A percentile compares a stretch with the other conserved stretches of the same genome.
Evolutionary conservation across 768 basidiomycete species (phyloP).

Genomic region (Tremella mesenterica): DNA sequence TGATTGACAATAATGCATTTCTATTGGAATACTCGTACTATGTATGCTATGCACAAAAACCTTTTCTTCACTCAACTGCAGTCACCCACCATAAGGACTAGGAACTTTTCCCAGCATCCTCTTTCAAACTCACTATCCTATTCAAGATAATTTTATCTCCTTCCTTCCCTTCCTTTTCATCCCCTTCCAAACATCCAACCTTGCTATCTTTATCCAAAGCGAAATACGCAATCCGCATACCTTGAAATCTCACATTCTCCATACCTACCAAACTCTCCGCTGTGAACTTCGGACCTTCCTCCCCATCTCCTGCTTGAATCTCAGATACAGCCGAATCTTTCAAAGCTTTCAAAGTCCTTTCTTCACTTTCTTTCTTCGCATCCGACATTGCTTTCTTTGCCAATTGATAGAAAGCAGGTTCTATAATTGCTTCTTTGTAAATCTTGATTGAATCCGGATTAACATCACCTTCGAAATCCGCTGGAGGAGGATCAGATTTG

Average conservation of each 20-base stretch:
- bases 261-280: constrained; percentile 74
- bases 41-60: too few species aligned
- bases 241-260: constrained; percentile 94
- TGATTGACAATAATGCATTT: too few species aligned
- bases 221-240: constrained; percentile 89
- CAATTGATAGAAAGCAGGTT: constrained; percentile 79
- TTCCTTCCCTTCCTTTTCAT: constrained; percentile 48
- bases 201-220: constrained; percentile 78
- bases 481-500: constrained; percentile 80
- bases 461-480: constrained; percentile 75
- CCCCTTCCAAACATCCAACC: constrained; percentile 55
- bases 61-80: too few species aligned
- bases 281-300: constrained; percentile 60
- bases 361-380: constrained; percentile 53
- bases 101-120: constrained; percentile 70
- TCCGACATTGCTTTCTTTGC: constrained; percentile 59
- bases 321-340: constrained; percentile 39
- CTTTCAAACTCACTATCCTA: constrained; percentile 86
- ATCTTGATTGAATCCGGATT: constrained; percentile 72
- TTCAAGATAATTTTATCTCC: constrained; percentile 81
- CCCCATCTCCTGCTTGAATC: constrained; percentile 15
- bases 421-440: constrained; percentile 70
- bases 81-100: too few species aligned
- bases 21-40: too few species aligned
- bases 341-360: constrained; percentile 54